These are phyloP conservation scores for Rosellinia necatrix DNA, from an alignment of 2,329 filamentous ascomycete genomes.

Conservation along the genomic window DNA sequence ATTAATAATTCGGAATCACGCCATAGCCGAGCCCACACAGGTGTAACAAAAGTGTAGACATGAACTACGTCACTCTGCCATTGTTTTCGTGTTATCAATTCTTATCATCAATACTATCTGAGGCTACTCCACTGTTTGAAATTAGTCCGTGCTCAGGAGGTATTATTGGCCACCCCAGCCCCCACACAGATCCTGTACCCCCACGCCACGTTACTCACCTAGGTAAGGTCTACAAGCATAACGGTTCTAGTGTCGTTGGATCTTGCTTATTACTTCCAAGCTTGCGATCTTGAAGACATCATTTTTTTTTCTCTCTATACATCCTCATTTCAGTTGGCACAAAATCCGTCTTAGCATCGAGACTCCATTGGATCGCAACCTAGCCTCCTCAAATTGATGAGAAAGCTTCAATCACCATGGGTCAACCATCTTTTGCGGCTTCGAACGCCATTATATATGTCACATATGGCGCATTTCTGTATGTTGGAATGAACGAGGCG, in stretches of 20 bases:
- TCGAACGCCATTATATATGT: slow-evolving; percentile 85
- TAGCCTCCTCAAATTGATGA: background rate
- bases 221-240: no score
- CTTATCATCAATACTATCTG: background rate
- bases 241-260: no score
- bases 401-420: slow-evolving; percentile 57
- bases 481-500: slow-evolving; percentile 38
- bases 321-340: background rate
- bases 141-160: background rate
- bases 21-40: no score
- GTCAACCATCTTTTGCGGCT: slow-evolving; percentile 73
- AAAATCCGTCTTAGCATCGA: background rate
- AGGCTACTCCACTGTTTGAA: background rate
- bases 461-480: slow-evolving; percentile 80
- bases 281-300: no score
- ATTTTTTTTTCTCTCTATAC: no score
- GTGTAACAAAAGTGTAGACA: no score
- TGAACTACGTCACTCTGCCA: no score
- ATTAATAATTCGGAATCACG: no score
- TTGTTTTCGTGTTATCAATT: no score
- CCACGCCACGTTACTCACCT: background rate
- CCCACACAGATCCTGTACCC: background rate
- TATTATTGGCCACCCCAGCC: no score
- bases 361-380: background rate
- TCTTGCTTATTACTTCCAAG: no score